Evolutionary conservation across 306 rosid genomes (phyloP), one percentile per base, ranked within the genome.

Genomic region (Astragalus glycyphyllos): DNA sequence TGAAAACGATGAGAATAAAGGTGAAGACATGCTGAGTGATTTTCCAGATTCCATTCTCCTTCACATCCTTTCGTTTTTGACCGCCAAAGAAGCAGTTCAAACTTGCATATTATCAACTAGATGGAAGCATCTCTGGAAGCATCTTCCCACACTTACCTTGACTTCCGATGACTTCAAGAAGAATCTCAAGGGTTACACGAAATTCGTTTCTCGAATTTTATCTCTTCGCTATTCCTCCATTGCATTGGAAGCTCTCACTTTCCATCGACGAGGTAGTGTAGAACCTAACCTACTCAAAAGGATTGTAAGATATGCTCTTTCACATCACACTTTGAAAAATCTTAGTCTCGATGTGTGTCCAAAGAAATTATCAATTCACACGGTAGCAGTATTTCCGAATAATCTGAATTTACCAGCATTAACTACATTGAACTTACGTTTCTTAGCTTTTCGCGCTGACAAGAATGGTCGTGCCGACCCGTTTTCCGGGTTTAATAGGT

Each of bases 31-130:
- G n/a, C n/a, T n/a, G n/a, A n/a, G n/a, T n/a, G n/a, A n/a, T n/a
- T n/a, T 66, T 6, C 60, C 73, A 0, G 79, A 75, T 55, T 57
- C 23, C 11, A 4, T 75, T 35, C 48, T 74, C 50, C 50, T 55
- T 8, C 79, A 65, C 41, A 57, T 65, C 0, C 44, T 74, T 9
- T 7, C 73, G 23, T 26, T 26, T 26, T 26, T 26, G 31, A 26
- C 31, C 3, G 3, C 31, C 0, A 26, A 26, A 26, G 31, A 26
- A 26, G 31, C 31, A 26, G 4, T 26, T 26, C 31, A 26, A 26
- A 1, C 31, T 26, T 26, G 31, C 31, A 26, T 26, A 26, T 26
- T 26, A 26, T 26, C 31, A 26, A 26, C 31, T 1, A 26, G 31
- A 26, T 26, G 31, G 31, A 26, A 26, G 3, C 1, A 26, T 26